These are phyloP conservation scores for Trametes polyzona DNA, from an alignment of 1,284 basidiomycete species.

Conservation along the genomic window DNA sequence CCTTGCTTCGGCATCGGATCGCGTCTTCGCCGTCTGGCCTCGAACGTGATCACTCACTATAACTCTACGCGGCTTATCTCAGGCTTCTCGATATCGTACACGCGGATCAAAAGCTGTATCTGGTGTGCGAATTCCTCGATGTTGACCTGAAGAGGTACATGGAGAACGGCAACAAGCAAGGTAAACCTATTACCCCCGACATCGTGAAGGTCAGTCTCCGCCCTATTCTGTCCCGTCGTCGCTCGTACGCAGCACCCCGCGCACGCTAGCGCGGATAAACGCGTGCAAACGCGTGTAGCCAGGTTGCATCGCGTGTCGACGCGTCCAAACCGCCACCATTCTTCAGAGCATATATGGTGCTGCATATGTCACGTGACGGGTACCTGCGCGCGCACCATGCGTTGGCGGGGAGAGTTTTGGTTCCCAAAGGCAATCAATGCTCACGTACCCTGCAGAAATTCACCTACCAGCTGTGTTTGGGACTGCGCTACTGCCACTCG, in stretches of 20 bases:
- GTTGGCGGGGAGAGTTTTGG: not conserved
- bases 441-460: constrained; percentile 69
- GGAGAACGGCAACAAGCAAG: constrained; percentile 79
- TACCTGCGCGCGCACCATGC: constrained; percentile 3
- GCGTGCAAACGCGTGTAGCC: constrained; percentile 33
- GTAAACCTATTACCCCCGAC: constrained; percentile 73
- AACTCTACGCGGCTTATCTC: constrained; percentile 15
- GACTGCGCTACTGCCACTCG: constrained; percentile 94
- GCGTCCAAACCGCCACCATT: constrained; percentile 27
- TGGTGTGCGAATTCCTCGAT: constrained; percentile 96
- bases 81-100: constrained; percentile 97
- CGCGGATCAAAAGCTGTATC: constrained; percentile 94
- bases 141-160: constrained; percentile 97
- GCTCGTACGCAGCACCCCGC: not conserved
- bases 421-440: not conserved
- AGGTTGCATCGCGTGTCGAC: constrained; percentile 32
- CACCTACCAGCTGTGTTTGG: constrained; percentile 84
- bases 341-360: not conserved
- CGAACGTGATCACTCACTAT: constrained; percentile 13
- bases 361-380: constrained; percentile 33
- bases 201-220: constrained; percentile 80
- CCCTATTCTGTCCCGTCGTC: not conserved
- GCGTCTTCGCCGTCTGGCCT: constrained; percentile 1
- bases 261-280: constrained; percentile 8
- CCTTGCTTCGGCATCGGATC: constrained; percentile 8